Base-by-base conservation (phyloP, 2,329 filamentous ascomycete species). In the Aotearoamyces nothofagi region DNA sequence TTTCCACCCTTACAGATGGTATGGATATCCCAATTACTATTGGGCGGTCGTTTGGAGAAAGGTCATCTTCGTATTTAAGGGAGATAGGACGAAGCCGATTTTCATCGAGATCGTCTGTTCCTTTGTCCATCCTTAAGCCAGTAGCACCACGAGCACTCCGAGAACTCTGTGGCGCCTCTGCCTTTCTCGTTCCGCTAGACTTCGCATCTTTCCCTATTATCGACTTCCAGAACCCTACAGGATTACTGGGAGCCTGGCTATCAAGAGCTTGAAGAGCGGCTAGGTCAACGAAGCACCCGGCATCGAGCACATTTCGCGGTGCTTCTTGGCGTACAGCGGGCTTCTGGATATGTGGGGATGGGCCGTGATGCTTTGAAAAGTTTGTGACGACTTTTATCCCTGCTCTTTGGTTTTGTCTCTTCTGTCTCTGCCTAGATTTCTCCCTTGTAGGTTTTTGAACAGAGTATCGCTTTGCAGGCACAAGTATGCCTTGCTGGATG, bases 11-110 rank as follows among this genome's bases (percentile, higher is more conserved):
- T 25, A 66, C 62, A 9, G 69, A 64, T 3, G 76, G 67, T 25
- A 82, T 56, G 9, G 68, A 64, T 28, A 83, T 70, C 9, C 77
- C 77, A 38, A 82, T 83, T 23, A 78, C 63, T 34, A 83, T 83
- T 1, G 73, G 73, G n/a, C 70, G 61, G 41, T 78, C 71, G 33
- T 65, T 67, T 0, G 78, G 77, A 9, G 77, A 80, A 4, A 80
- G 57, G 35, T 71, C 69, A 33, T 38, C 38, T 20, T 33, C 11
- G 33, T 23, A 14, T 36, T 42, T 20, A 7, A 20, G 7, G 19
- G 19, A 20, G n/a, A n/a, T n/a, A n/a, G n/a, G n/a, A n/a, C n/a
- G n/a, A n/a, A 20, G 19, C 19, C n/a, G 19, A n/a, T 20, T 20
- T 26, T 14, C 5, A 27, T 13, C 16, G n/a, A 10, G 4, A 12